Percentiles rank a stretch among this genome's conserved stretches.
phyloP scores from a whole-genome alignment of 257 asterid genomes.

The Haberlea rhodopensis region DNA sequence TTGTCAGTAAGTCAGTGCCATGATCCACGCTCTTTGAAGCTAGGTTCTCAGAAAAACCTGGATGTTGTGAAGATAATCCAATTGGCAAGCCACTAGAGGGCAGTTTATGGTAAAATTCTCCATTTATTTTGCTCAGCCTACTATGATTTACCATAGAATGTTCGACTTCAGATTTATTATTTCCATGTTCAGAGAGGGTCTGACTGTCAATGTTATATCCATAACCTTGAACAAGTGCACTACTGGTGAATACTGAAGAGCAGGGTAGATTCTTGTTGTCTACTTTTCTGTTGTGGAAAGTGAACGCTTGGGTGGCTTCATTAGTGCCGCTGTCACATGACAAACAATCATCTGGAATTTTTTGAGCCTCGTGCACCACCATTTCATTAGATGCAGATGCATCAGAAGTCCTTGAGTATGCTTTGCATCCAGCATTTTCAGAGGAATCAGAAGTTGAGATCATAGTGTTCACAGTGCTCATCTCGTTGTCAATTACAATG shows the following conservation, averaged over 20 bases:
- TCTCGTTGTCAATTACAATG: conserved; percentile 35
- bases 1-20: conserved; percentile 31
- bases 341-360: conserved; percentile 54
- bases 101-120: conserved; percentile 33
- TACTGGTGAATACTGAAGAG: background rate
- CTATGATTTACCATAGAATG: conserved; percentile 32
- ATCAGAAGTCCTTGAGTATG: conserved; percentile 46
- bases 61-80: conserved; percentile 29
- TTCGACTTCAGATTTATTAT: conserved; percentile 34
- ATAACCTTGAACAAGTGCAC: background rate
- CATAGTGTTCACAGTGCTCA: conserved; percentile 42
- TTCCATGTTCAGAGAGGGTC: conserved; percentile 25
- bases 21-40: conserved; percentile 27
- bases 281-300: background rate
- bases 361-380: conserved; percentile 37
- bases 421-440: conserved; percentile 50
- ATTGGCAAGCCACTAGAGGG: conserved; percentile 33
- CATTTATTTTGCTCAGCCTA: conserved; percentile 27
- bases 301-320: conserved; percentile 10
- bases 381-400: conserved; percentile 50
- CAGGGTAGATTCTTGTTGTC: background rate
- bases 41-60: conserved; percentile 26
- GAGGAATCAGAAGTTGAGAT: conserved; percentile 50
- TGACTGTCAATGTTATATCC: background rate
- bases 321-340: conserved; percentile 50